Evolutionary conservation across 1,284 basidiomycete genomes (phyloP), one percentile per base, ranked within the genome.

Genomic region (Peniophora sp.): DNA sequence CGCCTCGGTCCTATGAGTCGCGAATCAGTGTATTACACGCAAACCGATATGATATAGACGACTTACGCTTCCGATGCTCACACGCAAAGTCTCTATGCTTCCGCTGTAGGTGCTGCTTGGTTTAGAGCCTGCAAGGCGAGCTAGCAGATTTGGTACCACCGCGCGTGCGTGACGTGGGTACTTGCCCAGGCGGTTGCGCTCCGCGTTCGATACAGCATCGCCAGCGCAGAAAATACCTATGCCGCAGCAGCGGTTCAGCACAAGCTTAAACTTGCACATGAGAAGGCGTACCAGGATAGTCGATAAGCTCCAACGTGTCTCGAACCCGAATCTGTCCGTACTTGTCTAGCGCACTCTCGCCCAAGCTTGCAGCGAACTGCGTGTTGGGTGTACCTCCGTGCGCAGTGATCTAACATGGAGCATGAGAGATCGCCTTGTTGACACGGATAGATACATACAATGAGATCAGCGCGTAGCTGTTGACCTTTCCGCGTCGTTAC

Each of bases 181-280:
- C 60, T 85, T 85, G 14, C 68, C 68, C 0, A 71, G 67, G 57
- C 80, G 78, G 58, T 84, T 83, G 58, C 79, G 75, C 62, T 85
- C 83, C 0, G 67, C 48, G 73, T 74, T 78, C 23, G 80, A 75
- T 48, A 79, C 73, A 47, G 47, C 27, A 32, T 32, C 27, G 27
- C 27, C 27, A 32, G 27, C 27, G 27, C 80, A 81, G 57, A 82
- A 83, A 20, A 84, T 75, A 46, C 27, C 27, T 32, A 12, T 32
- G n/a, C n/a, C n/a, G n/a, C n/a, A n/a, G n/a, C n/a, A n/a, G n/a
- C n/a, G n/a, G n/a, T n/a, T n/a, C n/a, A n/a, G n/a, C n/a, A n/a
- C n/a, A n/a, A n/a, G n/a, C n/a, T n/a, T n/a, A n/a, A n/a, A n/a
- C n/a, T n/a, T n/a, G n/a, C n/a, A n/a, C n/a, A n/a, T n/a, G 27